These are phyloP conservation scores for Neurospora sp. DNA, from an alignment of 495 filamentous ascomycete species.

Conservation along the genomic window DNA sequence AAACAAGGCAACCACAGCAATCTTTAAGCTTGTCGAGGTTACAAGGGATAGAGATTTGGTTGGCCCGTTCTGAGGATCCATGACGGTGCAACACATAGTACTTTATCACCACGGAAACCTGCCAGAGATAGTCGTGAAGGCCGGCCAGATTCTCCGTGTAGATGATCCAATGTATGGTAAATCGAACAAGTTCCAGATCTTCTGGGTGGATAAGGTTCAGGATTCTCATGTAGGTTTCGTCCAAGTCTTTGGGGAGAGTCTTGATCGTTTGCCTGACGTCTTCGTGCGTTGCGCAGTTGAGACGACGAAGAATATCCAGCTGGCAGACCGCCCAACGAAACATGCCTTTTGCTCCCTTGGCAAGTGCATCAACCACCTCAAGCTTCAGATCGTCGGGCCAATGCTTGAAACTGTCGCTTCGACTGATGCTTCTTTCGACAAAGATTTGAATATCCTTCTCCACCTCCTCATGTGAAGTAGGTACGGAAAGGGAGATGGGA, in stretches of 20 bases:
- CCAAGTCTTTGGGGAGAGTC: constrained; percentile 26
- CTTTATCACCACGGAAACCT: neutral
- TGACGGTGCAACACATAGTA: neutral
- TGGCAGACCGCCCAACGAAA: constrained; percentile 40
- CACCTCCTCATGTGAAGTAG: constrained; percentile 27
- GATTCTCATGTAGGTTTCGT: constrained; percentile 32
- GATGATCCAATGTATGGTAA: constrained; percentile 1
- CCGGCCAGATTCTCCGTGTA: neutral
- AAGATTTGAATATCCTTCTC: constrained; percentile 24
- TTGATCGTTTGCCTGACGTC: constrained; percentile 18
- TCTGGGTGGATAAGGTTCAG: constrained; percentile 17
- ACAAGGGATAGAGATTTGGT: neutral
- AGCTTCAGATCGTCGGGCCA: constrained; percentile 14
- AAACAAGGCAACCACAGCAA: neutral
- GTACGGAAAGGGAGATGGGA: constrained; percentile 10
- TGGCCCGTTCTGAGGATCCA: neutral
- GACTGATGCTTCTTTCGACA: constrained; percentile 15
- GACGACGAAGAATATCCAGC: constrained; percentile 27
- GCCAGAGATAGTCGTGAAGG: neutral
- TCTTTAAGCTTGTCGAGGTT: neutral
- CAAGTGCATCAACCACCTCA: constrained; percentile 19
- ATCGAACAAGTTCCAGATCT: constrained; percentile 15
- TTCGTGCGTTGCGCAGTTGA: neutral
- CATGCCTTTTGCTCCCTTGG: constrained; percentile 30
- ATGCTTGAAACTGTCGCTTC: constrained; percentile 8